Percentiles rank a stretch among this genome's conserved stretches.
phyloP scores from a whole-genome alignment of 306 rosid species.

The Quercus glauca region DNA sequence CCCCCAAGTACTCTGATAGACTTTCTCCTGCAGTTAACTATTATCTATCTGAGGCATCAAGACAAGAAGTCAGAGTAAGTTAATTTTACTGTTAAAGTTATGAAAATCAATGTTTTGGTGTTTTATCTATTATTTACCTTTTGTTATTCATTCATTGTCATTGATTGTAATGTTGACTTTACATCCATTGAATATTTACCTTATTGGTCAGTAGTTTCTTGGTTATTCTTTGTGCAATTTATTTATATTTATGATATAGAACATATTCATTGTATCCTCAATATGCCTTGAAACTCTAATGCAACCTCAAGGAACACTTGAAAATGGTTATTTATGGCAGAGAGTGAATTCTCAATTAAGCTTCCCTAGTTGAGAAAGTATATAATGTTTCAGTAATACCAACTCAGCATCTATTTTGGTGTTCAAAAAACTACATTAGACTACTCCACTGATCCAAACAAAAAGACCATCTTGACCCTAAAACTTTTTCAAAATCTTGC shows the following conservation, averaged over 20 bases:
- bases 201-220: not conserved
- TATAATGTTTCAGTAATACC: too few species aligned
- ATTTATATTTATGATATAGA: not conserved
- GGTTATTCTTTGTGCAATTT: not conserved
- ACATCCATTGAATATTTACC: not conserved
- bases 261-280: not conserved
- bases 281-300: constrained; percentile 26
- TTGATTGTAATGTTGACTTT: not conserved
- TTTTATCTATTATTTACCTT: not conserved
- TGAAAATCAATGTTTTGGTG: not conserved
- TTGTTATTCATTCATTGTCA: too few species aligned
- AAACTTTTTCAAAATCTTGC: too few species aligned
- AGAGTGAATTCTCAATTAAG: constrained; percentile 92
- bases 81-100: too few species aligned
- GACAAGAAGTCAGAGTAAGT: too few species aligned
- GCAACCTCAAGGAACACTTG: constrained; percentile 98
- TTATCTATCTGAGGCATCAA: too few species aligned
- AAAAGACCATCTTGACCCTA: too few species aligned
- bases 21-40: too few species aligned
- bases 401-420: too few species aligned
- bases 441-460: too few species aligned
- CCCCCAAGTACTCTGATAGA: too few species aligned
- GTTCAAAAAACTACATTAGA: too few species aligned
- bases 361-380: constrained; percentile 63
- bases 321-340: constrained; percentile 88